These are phyloP conservation scores for Lyophyllum atratum DNA, from an alignment of 768 basidiomycete genomes.

Conservation along the genomic window DNA sequence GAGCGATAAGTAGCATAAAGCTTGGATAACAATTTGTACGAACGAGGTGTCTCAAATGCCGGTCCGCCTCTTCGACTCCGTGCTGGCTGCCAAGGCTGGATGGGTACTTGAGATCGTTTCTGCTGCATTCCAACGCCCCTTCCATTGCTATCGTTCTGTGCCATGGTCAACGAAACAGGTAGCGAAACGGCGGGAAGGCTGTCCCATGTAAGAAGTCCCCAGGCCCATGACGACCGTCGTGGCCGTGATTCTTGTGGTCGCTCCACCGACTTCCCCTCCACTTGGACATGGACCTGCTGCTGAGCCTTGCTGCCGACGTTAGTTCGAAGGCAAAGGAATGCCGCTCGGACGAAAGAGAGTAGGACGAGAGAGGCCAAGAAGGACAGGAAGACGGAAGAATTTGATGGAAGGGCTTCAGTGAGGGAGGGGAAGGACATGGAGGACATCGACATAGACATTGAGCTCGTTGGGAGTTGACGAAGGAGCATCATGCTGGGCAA, in stretches of 20 bases:
- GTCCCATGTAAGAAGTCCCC: constrained; percentile 25
- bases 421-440: constrained; percentile 18
- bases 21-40: constrained; percentile 4
- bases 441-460: constrained; percentile 16
- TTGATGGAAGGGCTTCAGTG: constrained; percentile 21
- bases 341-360: constrained; percentile 24
- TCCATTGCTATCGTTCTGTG: constrained; percentile 15
- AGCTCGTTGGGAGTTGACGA: constrained; percentile 22
- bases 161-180: constrained; percentile 24
- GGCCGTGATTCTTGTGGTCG: constrained; percentile 7
- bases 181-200: constrained; percentile 24
- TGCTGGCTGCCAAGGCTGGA: constrained; percentile 18
- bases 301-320: constrained; percentile 10
- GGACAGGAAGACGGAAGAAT: constrained; percentile 26
- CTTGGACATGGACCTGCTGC: constrained; percentile 12
- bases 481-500: constrained; percentile 24
- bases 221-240: constrained; percentile 23
- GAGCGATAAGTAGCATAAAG: neutral
- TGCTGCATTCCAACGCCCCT: constrained; percentile 24
- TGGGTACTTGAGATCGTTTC: constrained; percentile 14
- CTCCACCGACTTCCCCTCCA: constrained; percentile 17
- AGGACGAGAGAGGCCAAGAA: constrained; percentile 28
- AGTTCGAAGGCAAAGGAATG: constrained; percentile 15
- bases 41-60: constrained; percentile 29
- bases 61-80: constrained; percentile 22